Percentiles rank a stretch among this genome's conserved stretches.
Conservation (phyloP, 495 filamentous ascomycete species). For the Penicillium lagena region DNA sequence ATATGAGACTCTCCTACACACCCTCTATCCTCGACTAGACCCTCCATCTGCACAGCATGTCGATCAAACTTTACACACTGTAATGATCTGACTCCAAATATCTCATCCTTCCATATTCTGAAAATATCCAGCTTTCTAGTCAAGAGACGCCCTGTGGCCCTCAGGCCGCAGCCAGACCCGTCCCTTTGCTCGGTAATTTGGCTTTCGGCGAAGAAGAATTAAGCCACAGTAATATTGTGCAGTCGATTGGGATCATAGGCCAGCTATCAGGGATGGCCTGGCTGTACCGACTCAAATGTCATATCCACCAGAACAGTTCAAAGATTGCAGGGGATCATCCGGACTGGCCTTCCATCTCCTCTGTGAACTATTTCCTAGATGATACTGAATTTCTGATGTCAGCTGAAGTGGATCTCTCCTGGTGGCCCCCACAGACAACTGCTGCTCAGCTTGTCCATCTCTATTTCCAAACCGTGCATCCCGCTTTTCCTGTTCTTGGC, state of each 20-base stretch:
- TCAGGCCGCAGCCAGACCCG: neutral
- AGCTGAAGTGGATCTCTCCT: conserved; percentile 37
- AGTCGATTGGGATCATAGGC: conserved; percentile 50
- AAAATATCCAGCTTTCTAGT: no score
- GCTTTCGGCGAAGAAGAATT: conserved; percentile 52
- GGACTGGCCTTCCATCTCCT: conserved; percentile 18
- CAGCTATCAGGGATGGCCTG: conserved; percentile 54
- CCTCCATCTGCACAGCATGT: conserved; percentile 16
- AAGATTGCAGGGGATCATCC: conserved; percentile 4
- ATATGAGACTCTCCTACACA: conserved; percentile 23
- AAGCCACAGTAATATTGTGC: conserved; percentile 38
- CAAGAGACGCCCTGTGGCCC: no score
- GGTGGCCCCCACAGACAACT: conserved; percentile 35
- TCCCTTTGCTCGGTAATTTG: conserved; percentile 37
- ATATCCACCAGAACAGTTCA: conserved; percentile 10
- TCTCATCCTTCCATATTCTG: no score
- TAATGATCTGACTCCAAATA: no score
- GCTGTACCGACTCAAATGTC: conserved; percentile 38
- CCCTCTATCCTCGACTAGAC: conserved; percentile 19
- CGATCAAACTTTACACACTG: conserved; percentile 12
- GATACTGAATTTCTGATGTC: conserved; percentile 32
- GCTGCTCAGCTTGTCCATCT: conserved; percentile 44
- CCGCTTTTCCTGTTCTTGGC: conserved; percentile 49
- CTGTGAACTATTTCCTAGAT: conserved; percentile 46
- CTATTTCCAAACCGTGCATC: conserved; percentile 51